These are phyloP conservation scores for Symmetrospora coprosmae DNA, from an alignment of 768 basidiomycete species.

Conservation along the genomic window DNA sequence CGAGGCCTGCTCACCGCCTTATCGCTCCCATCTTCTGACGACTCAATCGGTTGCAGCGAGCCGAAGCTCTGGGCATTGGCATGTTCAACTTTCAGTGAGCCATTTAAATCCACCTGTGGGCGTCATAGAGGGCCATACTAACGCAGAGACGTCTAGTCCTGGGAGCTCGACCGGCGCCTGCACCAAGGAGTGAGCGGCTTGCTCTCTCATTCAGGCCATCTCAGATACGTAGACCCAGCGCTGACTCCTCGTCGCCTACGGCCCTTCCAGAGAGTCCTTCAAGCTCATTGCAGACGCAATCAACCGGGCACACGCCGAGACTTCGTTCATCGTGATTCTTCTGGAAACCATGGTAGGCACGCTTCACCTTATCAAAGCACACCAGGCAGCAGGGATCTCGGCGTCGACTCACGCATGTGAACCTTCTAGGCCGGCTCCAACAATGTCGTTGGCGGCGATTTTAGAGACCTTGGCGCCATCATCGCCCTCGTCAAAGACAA, in stretches of 20 bases:
- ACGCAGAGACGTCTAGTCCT: too few species aligned
- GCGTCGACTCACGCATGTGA: not conserved
- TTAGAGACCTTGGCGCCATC: conserved; percentile 54
- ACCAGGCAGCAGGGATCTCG: too few species aligned
- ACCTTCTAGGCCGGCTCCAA: conserved; percentile 41
- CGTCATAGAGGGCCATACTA: too few species aligned
- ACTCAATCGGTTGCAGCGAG: not conserved
- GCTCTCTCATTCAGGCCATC: too few species aligned
- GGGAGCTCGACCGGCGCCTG: conserved; percentile 55
- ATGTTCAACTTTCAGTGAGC: conserved; percentile 77
- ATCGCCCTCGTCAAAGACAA: conserved; percentile 61
- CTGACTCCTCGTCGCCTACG: too few species aligned
- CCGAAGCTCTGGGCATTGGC: conserved; percentile 48
- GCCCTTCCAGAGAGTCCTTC: conserved; percentile 48
- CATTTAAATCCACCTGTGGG: too few species aligned
- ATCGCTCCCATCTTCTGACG: not conserved
- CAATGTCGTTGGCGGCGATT: conserved; percentile 60
- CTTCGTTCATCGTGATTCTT: conserved; percentile 48
- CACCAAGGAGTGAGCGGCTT: conserved; percentile 47
- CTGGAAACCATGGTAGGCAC: conserved; percentile 70
- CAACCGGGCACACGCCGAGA: conserved; percentile 57
- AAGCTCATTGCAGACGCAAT: conserved; percentile 55
- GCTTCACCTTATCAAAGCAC: too few species aligned
- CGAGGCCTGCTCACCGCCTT: conserved; percentile 41
- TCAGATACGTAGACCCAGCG: too few species aligned